These are phyloP conservation scores for Drosera spatulata DNA, from an alignment of 179 eudicot species.

Conservation along the genomic window DNA sequence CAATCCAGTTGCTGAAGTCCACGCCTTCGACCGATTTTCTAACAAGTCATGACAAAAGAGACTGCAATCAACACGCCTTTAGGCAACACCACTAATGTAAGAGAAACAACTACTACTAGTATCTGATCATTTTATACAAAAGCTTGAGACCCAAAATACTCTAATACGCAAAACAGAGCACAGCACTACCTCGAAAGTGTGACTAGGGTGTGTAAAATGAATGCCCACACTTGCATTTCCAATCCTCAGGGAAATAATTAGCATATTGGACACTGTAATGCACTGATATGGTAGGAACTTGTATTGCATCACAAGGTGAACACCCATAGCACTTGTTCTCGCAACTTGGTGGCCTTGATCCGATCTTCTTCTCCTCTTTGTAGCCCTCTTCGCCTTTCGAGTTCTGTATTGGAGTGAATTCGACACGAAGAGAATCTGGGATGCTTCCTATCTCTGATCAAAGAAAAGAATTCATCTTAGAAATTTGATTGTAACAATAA, in stretches of 20 bases:
- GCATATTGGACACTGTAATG: slow-evolving; percentile 48
- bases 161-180: too few species aligned
- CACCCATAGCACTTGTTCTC: slow-evolving; percentile 73
- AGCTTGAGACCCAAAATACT: too few species aligned
- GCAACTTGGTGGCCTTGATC: slow-evolving; percentile 94
- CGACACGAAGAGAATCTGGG: slow-evolving; percentile 12
- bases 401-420: slow-evolving; percentile 15
- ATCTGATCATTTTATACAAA: too few species aligned
- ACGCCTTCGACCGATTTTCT: too few species aligned
- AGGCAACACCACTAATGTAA: too few species aligned
- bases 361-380: slow-evolving; percentile 30
- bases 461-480: neutral
- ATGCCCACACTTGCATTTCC: slow-evolving; percentile 95
- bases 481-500: neutral
- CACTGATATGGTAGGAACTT: slow-evolving; percentile 47
- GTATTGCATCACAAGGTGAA: slow-evolving; percentile 12
- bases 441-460: slow-evolving; percentile 18
- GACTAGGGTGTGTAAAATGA: slow-evolving; percentile 53
- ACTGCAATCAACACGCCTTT: too few species aligned
- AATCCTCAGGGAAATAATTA: slow-evolving; percentile 74
- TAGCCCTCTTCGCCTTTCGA: slow-evolving; percentile 5
- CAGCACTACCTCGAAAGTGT: too few species aligned
- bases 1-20: too few species aligned
- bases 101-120: too few species aligned
- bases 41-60: too few species aligned